Evolutionary conservation across 441 rosid genomes (phyloP).

Genomic region (Arabidopsis hybrid): DNA sequence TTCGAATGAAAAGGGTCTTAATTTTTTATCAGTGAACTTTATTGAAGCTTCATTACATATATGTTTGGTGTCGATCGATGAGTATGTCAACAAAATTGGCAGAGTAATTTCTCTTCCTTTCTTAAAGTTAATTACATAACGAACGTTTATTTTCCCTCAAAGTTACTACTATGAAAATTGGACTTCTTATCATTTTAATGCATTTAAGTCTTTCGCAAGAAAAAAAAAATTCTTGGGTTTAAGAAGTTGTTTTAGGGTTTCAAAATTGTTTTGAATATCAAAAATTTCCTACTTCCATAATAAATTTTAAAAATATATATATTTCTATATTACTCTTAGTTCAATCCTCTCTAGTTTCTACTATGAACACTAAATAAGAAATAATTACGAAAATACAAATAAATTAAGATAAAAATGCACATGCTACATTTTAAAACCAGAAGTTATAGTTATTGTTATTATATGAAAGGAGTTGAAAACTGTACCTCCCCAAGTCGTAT

Average conservation of each 20-base stretch:
- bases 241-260: background rate
- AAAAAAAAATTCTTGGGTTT: background rate
- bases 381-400: background rate
- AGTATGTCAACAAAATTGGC: background rate
- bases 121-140: background rate
- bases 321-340: background rate
- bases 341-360: background rate
- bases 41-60: background rate
- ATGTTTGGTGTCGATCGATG: background rate
- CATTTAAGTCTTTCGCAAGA: background rate
- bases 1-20: conserved; percentile 1
- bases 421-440: conserved; percentile 12
- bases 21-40: background rate
- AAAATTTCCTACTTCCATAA: background rate
- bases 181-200: background rate
- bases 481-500: conserved; percentile 28
- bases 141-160: background rate
- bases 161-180: background rate
- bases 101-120: background rate
- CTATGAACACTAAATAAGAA: conserved; percentile 3
- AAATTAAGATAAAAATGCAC: conserved; percentile 23
- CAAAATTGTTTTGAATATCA: background rate
- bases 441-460: background rate
- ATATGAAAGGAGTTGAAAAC: conserved; percentile 30
- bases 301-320: background rate